Base-by-base conservation (phyloP, 768 basidiomycete genomes). In the Leucosporidium yakuticum region DNA sequence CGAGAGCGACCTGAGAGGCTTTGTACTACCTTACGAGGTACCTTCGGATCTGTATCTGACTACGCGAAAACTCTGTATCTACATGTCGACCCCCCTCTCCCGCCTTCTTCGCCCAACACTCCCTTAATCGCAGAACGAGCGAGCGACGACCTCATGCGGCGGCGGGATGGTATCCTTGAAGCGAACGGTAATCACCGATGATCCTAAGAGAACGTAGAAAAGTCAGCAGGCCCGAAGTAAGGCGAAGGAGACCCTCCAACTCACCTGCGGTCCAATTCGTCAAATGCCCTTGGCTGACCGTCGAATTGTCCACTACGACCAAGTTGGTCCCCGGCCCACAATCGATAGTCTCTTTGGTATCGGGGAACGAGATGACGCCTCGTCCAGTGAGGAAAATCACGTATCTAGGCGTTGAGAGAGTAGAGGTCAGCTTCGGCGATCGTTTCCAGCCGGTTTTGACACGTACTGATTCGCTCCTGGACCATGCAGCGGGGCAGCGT, bases 221-320 rank as follows among this genome's bases (percentile, higher is more conserved):
- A 50, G 49, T 25, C 2, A 4, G 12, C n/a, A 12, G 20, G 23
- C 12, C n/a, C 49, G 19, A 19, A 50, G 49, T n/a, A 48, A 7
- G 20, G 49, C 20, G 49, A n/a, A 9, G 49, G 49, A 50, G 49
- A 48, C 12, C 21, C 49, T 19, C 7, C n/a, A 53, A 9, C 12
- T 23, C 34, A 36, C 23, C 51, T 9, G 51, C 51, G 11, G 23
- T 53, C 51, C 51, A 53, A 8, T 53, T 27, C 51, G 51, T 53
- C 19, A 53, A 23, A 27, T 53, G 51, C n/a, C 51, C 51, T 23
- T 53, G 11, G 12, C n/a, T n/a, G 23, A 53, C 51, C 12, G 51
- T 53, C 51, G 51, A 53, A 23, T 53, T 53, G n/a, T 53, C 51
- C 21, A 53, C 51, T 25, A 53, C 51, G 5, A 53, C 51, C 51